These are phyloP conservation scores for Russula earlei DNA, from an alignment of 768 basidiomycete genomes.

Conservation along the genomic window DNA sequence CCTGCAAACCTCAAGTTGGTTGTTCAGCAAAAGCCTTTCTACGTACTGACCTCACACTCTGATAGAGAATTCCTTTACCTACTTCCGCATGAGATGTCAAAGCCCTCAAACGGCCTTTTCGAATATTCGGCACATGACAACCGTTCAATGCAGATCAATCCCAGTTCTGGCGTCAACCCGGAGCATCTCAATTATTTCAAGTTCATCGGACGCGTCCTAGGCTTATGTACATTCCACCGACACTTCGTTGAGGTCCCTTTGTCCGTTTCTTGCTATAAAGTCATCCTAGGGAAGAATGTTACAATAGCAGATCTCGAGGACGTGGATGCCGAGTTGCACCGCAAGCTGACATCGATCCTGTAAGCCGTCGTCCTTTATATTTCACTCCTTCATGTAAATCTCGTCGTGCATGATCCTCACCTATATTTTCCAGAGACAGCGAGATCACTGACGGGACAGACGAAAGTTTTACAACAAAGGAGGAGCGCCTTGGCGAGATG, in stretches of 20 bases:
- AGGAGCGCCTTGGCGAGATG: constrained; percentile 97
- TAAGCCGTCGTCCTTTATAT: constrained; percentile 32
- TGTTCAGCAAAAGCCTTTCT: no score
- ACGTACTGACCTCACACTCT: constrained; percentile 4
- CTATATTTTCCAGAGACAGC: constrained; percentile 58
- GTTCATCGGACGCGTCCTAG: constrained; percentile 93
- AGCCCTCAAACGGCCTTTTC: constrained; percentile 98
- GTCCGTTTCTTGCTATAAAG: constrained; percentile 99
- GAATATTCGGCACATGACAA: constrained; percentile 99
- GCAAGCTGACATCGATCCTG: constrained; percentile 99
- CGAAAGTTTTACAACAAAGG: constrained; percentile 93
- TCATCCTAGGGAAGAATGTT: constrained; percentile 98
- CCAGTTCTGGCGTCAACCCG: constrained; percentile 94
- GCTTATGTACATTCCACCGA: constrained; percentile 96
- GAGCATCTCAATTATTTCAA: constrained; percentile 99
- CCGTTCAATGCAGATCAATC: constrained; percentile 98
- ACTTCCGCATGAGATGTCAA: constrained; percentile 99
- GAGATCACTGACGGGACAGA: constrained; percentile 98
- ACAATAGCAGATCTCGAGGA: constrained; percentile 88
- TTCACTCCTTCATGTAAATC: not conserved
- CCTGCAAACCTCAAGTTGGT: constrained; percentile 84
- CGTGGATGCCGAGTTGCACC: constrained; percentile 90
- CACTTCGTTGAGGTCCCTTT: constrained; percentile 99
- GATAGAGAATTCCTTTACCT: constrained; percentile 98
- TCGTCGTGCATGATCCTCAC: constrained; percentile 14